Base-by-base conservation (phyloP, 345 rosid species). In the Aegle marmelos region DNA sequence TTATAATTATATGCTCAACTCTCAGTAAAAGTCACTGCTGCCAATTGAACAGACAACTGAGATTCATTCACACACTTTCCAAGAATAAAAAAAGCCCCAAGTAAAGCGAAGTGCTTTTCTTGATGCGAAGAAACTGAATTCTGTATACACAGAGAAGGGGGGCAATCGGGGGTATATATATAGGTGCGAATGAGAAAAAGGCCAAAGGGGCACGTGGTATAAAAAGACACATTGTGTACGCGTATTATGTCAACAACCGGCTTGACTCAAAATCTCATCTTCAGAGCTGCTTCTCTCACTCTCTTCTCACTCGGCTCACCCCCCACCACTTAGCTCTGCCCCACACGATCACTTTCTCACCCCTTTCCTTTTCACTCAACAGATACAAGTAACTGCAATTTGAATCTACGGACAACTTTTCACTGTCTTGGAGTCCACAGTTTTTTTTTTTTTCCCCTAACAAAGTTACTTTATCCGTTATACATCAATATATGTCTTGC, bases 21-120 rank as follows among this genome's bases (percentile, higher is more conserved):
- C 25, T 56, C 60, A 22, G 60, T 22, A 19, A 37, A 31, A 33
- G 7, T 21, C 27, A 34, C 48, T 34, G 27, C 39, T 65, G 14
- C 36, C 9, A 19, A 58, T 28, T 2, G 61, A 9, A 2, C 61
- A 58, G 28, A 76, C 45, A 77, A 77, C 72, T 77, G 68, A 25
- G 83, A 72, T 65, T 62, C 50, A 45, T 76, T 67, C 53, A 21
- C 63, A 74, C 65, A 54, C 69, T 30, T 63, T 67, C 68, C 75
- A 80, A 80, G 37, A 63, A 2, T 76, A 64, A 48, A 75, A 63
- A 34, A 74, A 70, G 27, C 79, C 79, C 77, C 70, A 79, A 41
- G 25, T 27, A 53, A 53, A 34, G 54, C 33, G 2, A 7, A 13
- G 31, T 14, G 57, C 7, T 68, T 69, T 16, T 48, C 34, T 69